phyloP scores from a whole-genome alignment of 2,329 filamentous ascomycete genomes.

The Beauveria caledonica region DNA sequence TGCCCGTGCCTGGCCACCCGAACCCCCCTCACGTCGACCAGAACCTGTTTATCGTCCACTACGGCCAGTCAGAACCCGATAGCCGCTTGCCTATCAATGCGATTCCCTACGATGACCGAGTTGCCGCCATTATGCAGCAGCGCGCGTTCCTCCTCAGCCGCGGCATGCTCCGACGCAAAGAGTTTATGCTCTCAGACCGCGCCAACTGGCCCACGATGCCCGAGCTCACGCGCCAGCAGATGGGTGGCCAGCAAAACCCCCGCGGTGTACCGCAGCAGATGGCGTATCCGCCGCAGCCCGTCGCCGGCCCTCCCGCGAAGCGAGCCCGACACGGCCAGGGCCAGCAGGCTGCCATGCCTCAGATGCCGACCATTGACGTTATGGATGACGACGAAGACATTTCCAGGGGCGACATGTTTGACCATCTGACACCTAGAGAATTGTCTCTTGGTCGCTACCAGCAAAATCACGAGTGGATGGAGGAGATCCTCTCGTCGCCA shows the following conservation, averaged over 20 bases:
- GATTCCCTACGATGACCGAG: conserved; percentile 55
- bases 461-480: conserved; percentile 99
- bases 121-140: conserved; percentile 52
- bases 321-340: conserved; percentile 39
- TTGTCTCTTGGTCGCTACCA: conserved; percentile 81
- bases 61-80: conserved; percentile 65
- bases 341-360: conserved; percentile 30
- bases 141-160: conserved; percentile 60
- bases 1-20: conserved; percentile 61
- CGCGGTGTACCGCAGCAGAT: conserved; percentile 50
- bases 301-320: conserved; percentile 46
- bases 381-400: conserved; percentile 89
- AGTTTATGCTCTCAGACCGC: conserved; percentile 89
- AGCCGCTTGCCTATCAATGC: conserved; percentile 63
- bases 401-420: conserved; percentile 79
- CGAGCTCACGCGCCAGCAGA: conserved; percentile 40
- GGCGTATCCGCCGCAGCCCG: conserved; percentile 51
- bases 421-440: conserved; percentile 80
- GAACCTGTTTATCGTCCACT: conserved; percentile 86
- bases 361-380: conserved; percentile 32
- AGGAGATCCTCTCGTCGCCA: conserved; percentile 86
- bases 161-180: conserved; percentile 78
- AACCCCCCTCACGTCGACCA: conserved; percentile 67
- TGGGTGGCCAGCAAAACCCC: conserved; percentile 38
- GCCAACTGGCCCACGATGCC: conserved; percentile 83